These are phyloP conservation scores for Cokeromyces recurvatus DNA, from an alignment of 371 early-diverging fungal genomes.

Conservation along the genomic window DNA sequence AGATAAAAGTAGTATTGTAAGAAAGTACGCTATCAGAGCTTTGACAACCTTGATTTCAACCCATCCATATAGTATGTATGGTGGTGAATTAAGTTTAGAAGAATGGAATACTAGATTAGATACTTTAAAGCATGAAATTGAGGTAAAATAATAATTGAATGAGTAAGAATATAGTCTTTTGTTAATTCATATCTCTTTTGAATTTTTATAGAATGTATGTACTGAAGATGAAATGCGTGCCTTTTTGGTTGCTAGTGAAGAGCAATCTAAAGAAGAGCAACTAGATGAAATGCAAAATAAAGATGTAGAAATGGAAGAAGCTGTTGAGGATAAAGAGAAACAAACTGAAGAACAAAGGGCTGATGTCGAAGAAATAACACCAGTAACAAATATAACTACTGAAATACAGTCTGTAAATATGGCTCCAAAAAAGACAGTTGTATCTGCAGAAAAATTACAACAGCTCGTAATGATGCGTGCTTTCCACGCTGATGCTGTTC, in stretches of 20 bases:
- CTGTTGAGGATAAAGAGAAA: conserved; percentile 14
- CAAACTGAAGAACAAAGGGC: conserved; percentile 14
- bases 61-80: conserved; percentile 88
- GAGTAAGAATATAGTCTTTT: too few species aligned
- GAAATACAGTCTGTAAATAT: too few species aligned
- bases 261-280: not conserved
- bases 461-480: conserved; percentile 62
- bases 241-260: not conserved
- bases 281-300: not conserved
- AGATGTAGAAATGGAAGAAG: conserved; percentile 14
- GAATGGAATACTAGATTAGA: conserved; percentile 62
- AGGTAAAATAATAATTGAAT: conserved; percentile 26
- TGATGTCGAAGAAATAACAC: too few species aligned
- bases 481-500: conserved; percentile 84
- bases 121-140: conserved; percentile 59
- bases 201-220: too few species aligned
- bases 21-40: conserved; percentile 85
- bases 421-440: conserved; percentile 12
- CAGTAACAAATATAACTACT: too few species aligned
- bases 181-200: too few species aligned
- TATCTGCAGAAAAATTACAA: conserved; percentile 51
- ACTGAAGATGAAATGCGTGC: conserved; percentile 14
- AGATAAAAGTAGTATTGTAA: conserved; percentile 87
- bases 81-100: conserved; percentile 68
- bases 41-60: conserved; percentile 75